Base-by-base conservation (phyloP, 2,329 filamentous ascomycete species). In the Pezicula radicicola region DNA sequence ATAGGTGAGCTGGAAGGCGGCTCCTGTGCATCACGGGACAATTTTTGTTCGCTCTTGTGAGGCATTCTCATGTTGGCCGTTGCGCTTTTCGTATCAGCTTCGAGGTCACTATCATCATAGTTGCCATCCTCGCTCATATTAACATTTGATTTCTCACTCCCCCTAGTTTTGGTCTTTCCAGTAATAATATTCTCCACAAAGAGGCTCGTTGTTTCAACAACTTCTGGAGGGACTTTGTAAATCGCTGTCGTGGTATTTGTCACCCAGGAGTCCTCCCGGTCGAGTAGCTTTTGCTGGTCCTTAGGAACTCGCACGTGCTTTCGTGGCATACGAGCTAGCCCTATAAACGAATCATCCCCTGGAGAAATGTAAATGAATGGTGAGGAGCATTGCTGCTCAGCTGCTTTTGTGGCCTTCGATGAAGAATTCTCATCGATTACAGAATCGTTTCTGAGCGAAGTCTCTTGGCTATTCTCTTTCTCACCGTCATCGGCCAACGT, bases 271-370 rank as follows among this genome's bases (percentile, higher is more conserved):
- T 74, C 68, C 6, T 66, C 54, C 10, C 69, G 63, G 6, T 75
- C 70, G 1, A 87, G 65, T 5, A 85, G 66, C 8, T 68, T 58
- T 41, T 65, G 61, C 58, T 87, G 83, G 15, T 77, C 70, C 25
- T 63, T 67, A 2, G 76, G 71, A 48, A 81, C 76, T 21, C 60
- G 67, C 30, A 77, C 63, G 57, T 78, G 73, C 41, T 60, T 65
- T 16, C 66, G 68, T 28, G 67, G 64, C 49, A 81, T 73, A 16
- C 57, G 52, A 18, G 57, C 58, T 6, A 57, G 40, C 4, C 57
- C 56, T 43, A 57, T 45, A 39, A 65, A 66, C 7, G 59, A 65
- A 30, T 61, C 65, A 16, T 64, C 51, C 4, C 55, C 49, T 13
- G 60, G 54, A 54, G 55, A 48, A 43, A 46, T 48, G 28, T 56